Base-by-base conservation (phyloP, 352 stramenopile species). In the Pythium diclinum region DNA sequence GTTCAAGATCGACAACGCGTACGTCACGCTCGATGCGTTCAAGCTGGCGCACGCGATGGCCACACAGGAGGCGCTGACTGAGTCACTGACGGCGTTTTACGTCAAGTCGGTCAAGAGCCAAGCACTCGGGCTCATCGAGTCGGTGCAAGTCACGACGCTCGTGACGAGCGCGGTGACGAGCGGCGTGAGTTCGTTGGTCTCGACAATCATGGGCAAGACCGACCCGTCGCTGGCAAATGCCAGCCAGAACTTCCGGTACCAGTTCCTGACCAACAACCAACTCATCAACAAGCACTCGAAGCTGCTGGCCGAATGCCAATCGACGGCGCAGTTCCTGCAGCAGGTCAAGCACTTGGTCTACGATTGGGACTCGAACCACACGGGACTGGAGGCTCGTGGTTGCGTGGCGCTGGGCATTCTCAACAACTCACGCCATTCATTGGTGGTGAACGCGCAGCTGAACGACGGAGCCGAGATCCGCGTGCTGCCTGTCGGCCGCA, bases 361-460 rank as follows among this genome's bases (percentile, higher is more conserved):
- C 60, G 85, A 94, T 57, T 94, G 85, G 84, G 84, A 95, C 56
- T 84, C 82, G 40, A 93, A 95, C 66, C 87, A 95, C 62, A 92
- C 81, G 2, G 86, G 86, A 0, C 68, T 94, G 0, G 86, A 89
- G 40, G 86, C 86, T 8, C 82, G 86, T 46, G 84, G 80, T 7
- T 94, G 86, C 57, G 79, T 94, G 8, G 86, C 72, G 8, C 68
- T 95, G 19, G 87, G 76, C 0, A 67, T 95, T 57, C 61, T 92
- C 34, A 94, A 93, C 65, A 93, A 92, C 61, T 93, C 83, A 56
- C 74, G 83, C 1, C 81, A 95, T 25, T 78, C 83, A 10, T 72
- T 95, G 10, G 80, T 91, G 10, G 60, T 93, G 16, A 86, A 89
- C 55, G 71, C 79, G 10, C 65, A 78, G 52, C 69, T 95, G 21